A percentile compares a stretch with the other conserved stretches of the same genome.
These are phyloP conservation scores for Picochlorum sp. DNA, from an alignment of 139 green algal genomes.

Conservation along the genomic window DNA sequence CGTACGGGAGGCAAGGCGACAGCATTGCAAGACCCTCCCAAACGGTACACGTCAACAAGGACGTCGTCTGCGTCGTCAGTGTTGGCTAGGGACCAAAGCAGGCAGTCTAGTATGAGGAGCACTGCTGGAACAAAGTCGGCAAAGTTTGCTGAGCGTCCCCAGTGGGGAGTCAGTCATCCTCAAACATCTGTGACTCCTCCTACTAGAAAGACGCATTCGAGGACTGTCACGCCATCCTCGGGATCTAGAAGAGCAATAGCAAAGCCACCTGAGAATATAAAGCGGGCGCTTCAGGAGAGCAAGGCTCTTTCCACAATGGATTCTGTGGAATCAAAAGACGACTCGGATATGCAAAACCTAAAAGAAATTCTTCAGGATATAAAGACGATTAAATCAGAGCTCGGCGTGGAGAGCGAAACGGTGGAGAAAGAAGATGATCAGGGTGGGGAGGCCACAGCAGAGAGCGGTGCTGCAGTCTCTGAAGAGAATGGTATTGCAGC, in stretches of 20 bases:
- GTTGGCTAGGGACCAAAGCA: background rate
- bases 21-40: background rate
- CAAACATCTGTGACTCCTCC: background rate
- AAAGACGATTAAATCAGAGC: background rate
- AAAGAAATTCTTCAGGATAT: background rate
- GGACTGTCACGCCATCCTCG: no score
- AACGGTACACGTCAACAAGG: no score
- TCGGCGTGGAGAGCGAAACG: background rate
- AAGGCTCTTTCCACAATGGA: background rate
- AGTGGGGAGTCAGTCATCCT: background rate
- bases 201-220: background rate
- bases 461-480: no score
- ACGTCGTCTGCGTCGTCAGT: no score
- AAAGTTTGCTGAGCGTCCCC: background rate
- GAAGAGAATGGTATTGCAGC: no score
- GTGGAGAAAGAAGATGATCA: no score
- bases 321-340: background rate
- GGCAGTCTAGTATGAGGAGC: background rate
- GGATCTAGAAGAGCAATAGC: background rate
- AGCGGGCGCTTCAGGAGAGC: background rate
- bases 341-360: background rate
- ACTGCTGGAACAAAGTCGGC: conserved; percentile 1
- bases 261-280: conserved; percentile 1
- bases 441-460: no score
- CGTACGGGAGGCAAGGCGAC: background rate